Base-by-base conservation (phyloP, 2,329 filamentous ascomycete species). In the Hypoxylon sp. region DNA sequence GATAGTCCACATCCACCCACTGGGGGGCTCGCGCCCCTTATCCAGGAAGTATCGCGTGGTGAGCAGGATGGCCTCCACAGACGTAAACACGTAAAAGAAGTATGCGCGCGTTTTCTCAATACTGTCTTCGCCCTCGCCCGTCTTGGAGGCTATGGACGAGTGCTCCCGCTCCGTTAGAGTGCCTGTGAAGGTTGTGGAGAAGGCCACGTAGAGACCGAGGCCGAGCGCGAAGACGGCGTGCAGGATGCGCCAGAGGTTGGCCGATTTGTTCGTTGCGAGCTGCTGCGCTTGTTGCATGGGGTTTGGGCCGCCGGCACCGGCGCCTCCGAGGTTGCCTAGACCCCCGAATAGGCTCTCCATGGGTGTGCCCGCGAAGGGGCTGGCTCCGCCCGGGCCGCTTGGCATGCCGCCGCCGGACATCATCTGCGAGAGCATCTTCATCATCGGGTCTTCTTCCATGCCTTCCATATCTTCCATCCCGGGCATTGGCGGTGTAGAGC, bases 31-130 rank as follows among this genome's bases (percentile, higher is more conserved):
- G 41, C 82, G 78, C 23, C 86, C 86, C 72, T 87, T 88, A 73
- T 93, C 91, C 56, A 93, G 75, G 72, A 93, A 89, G 77, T 91
- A 92, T 23, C 92, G 84, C 30, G 87, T 89, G 1, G 89, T 91
- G 70, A 95, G 87, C 69, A 95, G 82, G 58, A 93, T 77, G 10
- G 93, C 85, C 81, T 96, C 92, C 32, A 88, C 90, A 0, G 92
- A 93, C 5, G 91, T 90, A 76, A 95, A 96, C n/a, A 92, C 85
- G 82, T 90, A 93, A 79, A 95, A 94, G 79, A 94, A 90, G 67
- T 85, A 84, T 49, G 82, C 82, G 43, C 83, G 76, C 34, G 79
- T 76, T 61, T 77, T 76, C 56, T 78, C 78, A 58, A 81, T 72
- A 60, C 76, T 68, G 63, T 74, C 60, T 58, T 74, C 60, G 38